phyloP scores from a whole-genome alignment of 164 flowering plant genomes.

The Vitis labrusca region DNA sequence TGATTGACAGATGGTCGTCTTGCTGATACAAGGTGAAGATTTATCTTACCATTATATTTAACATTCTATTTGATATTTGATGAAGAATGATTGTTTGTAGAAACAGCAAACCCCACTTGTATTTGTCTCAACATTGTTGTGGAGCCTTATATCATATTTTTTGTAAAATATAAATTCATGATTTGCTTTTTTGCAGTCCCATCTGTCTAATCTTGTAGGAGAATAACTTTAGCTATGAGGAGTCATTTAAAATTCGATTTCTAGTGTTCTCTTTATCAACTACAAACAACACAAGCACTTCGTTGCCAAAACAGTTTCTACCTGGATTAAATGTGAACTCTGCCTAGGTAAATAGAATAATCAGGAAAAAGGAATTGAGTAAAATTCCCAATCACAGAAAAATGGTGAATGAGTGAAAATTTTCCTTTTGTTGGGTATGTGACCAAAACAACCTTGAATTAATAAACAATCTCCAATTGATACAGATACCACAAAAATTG shows the following conservation, averaged over 20 bases:
- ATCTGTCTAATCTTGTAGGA: neutral
- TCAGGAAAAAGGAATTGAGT: too few relatives aligned
- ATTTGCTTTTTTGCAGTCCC: slow-evolving; percentile 5
- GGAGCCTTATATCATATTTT: neutral
- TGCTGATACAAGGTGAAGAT: too few relatives aligned
- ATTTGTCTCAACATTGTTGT: neutral
- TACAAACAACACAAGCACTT: too few relatives aligned
- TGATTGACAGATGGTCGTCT: too few relatives aligned
- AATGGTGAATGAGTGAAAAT: neutral
- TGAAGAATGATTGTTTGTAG: neutral
- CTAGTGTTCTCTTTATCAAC: too few relatives aligned
- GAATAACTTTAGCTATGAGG: neutral
- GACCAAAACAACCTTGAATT: neutral
- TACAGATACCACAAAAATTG: slow-evolving; percentile 1
- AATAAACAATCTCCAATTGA: slow-evolving; percentile 1
- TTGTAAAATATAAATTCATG: neutral
- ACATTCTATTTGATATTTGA: too few relatives aligned
- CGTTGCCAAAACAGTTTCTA: too few relatives aligned
- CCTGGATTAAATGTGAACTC: too few relatives aligned
- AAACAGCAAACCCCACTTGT: neutral
- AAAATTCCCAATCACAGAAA: neutral
- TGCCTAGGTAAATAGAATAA: too few relatives aligned
- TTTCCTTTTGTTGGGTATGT: neutral
- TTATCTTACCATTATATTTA: too few relatives aligned
- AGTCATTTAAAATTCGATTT: too few relatives aligned